A percentile compares a stretch with the other conserved stretches of the same genome.
These are phyloP conservation scores for Naganishia sp. DNA, from an alignment of 1,284 basidiomycete species.

Conservation along the genomic window DNA sequence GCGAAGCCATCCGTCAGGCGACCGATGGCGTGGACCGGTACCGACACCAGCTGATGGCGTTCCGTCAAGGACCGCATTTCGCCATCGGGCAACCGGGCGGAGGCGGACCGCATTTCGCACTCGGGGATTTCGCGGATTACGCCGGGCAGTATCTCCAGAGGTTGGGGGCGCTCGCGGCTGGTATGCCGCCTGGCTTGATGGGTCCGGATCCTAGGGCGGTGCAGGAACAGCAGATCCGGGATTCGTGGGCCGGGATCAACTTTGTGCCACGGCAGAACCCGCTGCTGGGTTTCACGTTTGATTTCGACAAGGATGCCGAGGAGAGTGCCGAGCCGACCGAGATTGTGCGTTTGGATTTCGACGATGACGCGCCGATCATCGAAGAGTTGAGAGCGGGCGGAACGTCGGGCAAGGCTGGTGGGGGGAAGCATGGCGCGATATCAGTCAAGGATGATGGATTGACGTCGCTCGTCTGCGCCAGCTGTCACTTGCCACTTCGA, in stretches of 20 bases:
- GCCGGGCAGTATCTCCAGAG: not conserved
- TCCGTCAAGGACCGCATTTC: not conserved
- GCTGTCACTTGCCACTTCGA: constrained; percentile 45
- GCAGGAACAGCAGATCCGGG: constrained; percentile 25
- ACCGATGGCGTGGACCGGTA: not conserved
- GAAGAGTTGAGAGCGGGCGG: constrained; percentile 12
- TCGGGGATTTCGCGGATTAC: not conserved
- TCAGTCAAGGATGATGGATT: constrained; percentile 2
- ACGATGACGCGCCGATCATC: constrained; percentile 30
- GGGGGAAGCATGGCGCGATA: not conserved
- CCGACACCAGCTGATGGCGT: not conserved
- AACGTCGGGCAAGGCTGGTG: not conserved
- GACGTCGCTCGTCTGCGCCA: constrained; percentile 44
- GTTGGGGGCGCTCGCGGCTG: not conserved
- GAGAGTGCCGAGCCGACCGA: constrained; percentile 24
- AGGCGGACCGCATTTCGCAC: not conserved
- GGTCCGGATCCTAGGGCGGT: not conserved
- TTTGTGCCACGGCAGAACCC: constrained; percentile 26
- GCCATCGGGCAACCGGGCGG: not conserved
- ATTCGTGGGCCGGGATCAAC: constrained; percentile 32
- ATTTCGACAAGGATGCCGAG: constrained; percentile 33
- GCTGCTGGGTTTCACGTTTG: constrained; percentile 27
- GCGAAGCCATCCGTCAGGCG: not conserved
- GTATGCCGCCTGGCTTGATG: not conserved
- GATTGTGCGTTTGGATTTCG: constrained; percentile 33